Evolutionary conservation across 345 rosid genomes (phyloP).

Genomic region (Linum trigynum): DNA sequence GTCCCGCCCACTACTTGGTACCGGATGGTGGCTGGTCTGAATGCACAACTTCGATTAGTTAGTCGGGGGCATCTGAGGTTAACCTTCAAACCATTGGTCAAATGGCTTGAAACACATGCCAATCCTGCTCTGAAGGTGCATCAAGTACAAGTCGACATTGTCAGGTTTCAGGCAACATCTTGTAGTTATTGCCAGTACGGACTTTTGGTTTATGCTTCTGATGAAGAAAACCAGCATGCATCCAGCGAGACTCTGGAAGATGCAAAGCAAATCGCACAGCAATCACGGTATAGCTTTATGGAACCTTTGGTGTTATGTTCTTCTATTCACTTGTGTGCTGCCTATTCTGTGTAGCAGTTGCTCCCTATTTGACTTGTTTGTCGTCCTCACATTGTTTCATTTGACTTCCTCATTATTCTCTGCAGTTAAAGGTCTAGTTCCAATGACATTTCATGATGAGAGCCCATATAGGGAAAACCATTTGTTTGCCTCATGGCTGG

Average conservation of each 20-base stretch:
- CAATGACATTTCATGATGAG: too few relatives aligned
- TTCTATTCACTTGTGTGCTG: too few relatives aligned
- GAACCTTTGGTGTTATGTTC: not conserved
- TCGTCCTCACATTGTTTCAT: too few relatives aligned
- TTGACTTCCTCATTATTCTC: too few relatives aligned
- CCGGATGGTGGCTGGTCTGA: conserved; percentile 92
- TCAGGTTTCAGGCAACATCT: conserved; percentile 84
- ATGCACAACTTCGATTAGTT: conserved; percentile 91
- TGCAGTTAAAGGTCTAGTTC: too few relatives aligned
- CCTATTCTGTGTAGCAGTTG: too few relatives aligned
- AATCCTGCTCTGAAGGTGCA: conserved; percentile 68
- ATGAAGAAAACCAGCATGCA: conserved; percentile 37
- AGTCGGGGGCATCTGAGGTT: conserved; percentile 60
- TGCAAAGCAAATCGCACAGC: conserved; percentile 31
- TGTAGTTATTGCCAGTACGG: conserved; percentile 88
- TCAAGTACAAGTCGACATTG: conserved; percentile 66
- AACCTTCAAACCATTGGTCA: conserved; percentile 60
- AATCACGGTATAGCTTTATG: conserved; percentile 39
- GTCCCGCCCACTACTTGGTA: conserved; percentile 89
- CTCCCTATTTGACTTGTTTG: too few relatives aligned
- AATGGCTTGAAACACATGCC: conserved; percentile 90
- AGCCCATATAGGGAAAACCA: too few relatives aligned
- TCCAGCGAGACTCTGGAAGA: conserved; percentile 31
- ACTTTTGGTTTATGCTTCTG: conserved; percentile 49
- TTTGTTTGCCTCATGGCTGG: too few relatives aligned